Conservation (phyloP, 106 monocot species). For the Dioscorea dumetorum region DNA sequence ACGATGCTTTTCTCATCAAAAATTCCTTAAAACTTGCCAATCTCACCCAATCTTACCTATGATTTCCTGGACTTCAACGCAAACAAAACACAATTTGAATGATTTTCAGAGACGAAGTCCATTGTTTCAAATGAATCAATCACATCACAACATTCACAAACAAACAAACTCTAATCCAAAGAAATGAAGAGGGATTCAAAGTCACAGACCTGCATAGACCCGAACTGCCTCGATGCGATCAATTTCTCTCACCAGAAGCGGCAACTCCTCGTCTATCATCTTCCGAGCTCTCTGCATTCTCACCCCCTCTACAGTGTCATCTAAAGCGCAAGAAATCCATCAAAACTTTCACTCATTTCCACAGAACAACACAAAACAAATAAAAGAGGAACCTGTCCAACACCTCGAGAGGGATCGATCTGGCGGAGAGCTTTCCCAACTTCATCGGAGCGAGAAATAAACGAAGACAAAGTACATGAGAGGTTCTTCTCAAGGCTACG, state of each 20-base stretch:
- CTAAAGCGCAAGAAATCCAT: background rate
- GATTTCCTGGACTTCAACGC: background rate
- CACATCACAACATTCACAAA: background rate
- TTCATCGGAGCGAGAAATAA: conserved; percentile 15
- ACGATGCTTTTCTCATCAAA: background rate
- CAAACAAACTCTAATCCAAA: background rate
- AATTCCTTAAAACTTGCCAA: background rate
- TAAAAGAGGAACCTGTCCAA: background rate
- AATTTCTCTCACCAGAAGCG: conserved; percentile 30
- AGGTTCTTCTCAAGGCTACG: conserved; percentile 11
- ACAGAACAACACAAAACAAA: background rate
- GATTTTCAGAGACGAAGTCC: background rate
- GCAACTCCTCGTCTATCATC: conserved; percentile 15
- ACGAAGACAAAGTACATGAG: conserved; percentile 2
- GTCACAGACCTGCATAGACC: conserved; percentile 36
- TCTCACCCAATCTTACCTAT: background rate
- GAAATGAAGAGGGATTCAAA: background rate
- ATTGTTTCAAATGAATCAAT: background rate
- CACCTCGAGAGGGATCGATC: background rate
- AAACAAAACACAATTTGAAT: background rate
- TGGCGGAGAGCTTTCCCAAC: conserved; percentile 6
- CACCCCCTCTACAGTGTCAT: background rate
- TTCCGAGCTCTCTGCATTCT: conserved; percentile 1
- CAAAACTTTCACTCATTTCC: background rate
- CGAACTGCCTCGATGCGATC: conserved; percentile 31